Base-by-base conservation (phyloP, 2,329 filamentous ascomycete genomes). In the Geosmithia flava region DNA sequence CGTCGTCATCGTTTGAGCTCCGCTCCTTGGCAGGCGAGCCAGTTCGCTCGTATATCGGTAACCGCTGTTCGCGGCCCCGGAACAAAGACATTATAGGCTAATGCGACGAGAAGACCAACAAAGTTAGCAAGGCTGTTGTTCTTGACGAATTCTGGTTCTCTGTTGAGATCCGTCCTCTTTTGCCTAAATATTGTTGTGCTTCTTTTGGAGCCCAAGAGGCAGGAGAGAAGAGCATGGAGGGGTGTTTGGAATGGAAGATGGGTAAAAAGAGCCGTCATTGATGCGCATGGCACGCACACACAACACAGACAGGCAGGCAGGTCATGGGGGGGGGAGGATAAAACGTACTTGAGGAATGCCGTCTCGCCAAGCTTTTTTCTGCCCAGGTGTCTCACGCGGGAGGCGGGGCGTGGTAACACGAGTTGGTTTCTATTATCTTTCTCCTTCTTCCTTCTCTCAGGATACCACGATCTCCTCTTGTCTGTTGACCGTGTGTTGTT, bases 21-120 rank as follows among this genome's bases (percentile, higher is more conserved):
- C 69, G 70, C 49, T 78, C 75, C 54, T 78, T 76, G 19, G 58
- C 65, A 2, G 66, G 62, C 2, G 65, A 56, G 20, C 59, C 54
- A 39, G 69, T 48, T 49, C 68, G 68, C 53, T 74, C 70, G 59
- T 78, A 78, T 11, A 76, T 54, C 19, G 76, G 76, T 27, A 80
- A 63, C 51, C 64, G 69, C 47, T 64, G 59, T 53, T 71, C 68
- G 53, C 72, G 70, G 48, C 68, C 62, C 49, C 71, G 70, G 53
- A 76, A 56, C 48, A 73, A 58, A 48, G 70, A 75, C 75, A 80
- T 81, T 27, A 8, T 27, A 8, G 23, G 23, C 23, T 27, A 27
- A 27, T 27, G 4, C 23, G 23, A 27, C 23, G 23, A 27, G 23
- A 8, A 27, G 23, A 27, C 4, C 23, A 27, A 27, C 4, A 4